Percentiles rank a stretch among this genome's conserved stretches.
Evolutionary conservation across 2,329 filamentous ascomycete genomes (phyloP).

Genomic region (Malbranchea zuffiana): DNA sequence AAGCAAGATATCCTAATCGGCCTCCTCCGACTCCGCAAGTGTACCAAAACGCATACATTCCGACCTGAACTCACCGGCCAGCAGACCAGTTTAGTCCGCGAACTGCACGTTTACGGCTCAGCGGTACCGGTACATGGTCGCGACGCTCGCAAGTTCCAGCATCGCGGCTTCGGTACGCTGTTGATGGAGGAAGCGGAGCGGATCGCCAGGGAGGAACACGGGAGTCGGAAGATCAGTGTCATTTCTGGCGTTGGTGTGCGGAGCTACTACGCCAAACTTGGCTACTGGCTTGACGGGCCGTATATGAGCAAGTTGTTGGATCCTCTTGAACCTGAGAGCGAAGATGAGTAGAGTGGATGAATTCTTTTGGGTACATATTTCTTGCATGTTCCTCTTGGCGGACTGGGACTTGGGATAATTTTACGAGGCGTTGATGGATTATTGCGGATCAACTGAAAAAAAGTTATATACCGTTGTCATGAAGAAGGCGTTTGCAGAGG

Average conservation of each 20-base stretch:
- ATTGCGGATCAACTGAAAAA: too few species aligned
- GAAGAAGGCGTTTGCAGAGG: too few species aligned
- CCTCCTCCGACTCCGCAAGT: conserved; percentile 77
- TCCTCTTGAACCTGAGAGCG: conserved; percentile 24
- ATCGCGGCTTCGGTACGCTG: conserved; percentile 91
- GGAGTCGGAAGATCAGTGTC: conserved; percentile 86
- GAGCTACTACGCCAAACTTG: conserved; percentile 87
- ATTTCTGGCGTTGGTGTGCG: conserved; percentile 96
- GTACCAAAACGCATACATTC: conserved; percentile 83
- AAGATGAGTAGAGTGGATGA: too few species aligned
- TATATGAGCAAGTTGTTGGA: conserved; percentile 53
- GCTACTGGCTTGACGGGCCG: conserved; percentile 86
- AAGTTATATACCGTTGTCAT: too few species aligned
- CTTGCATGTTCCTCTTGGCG: too few species aligned
- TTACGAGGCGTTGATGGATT: too few species aligned
- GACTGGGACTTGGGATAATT: too few species aligned
- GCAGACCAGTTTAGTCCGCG: conserved; percentile 81
- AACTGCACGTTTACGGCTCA: conserved; percentile 92
- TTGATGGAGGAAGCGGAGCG: conserved; percentile 97
- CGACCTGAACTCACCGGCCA: conserved; percentile 75
- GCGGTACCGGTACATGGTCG: conserved; percentile 95
- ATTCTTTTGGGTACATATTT: too few species aligned
- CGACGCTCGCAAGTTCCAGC: conserved; percentile 93
- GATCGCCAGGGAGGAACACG: conserved; percentile 88
- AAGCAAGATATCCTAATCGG: conserved; percentile 97